phyloP scores from a whole-genome alignment of 305 asterid genomes.

The Fraxinus ornus region DNA sequence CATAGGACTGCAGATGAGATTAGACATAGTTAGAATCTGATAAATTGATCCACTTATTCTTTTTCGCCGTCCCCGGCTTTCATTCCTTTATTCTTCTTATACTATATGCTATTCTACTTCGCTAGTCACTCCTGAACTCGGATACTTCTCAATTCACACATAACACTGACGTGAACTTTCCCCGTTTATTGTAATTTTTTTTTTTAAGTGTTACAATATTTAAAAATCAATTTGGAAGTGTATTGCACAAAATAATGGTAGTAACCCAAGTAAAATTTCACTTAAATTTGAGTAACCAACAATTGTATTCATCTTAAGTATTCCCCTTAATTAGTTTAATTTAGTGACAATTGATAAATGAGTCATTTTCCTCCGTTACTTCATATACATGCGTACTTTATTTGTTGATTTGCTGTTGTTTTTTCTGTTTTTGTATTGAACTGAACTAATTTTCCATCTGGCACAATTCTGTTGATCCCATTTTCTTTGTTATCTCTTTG shows the following conservation, averaged over 20 bases:
- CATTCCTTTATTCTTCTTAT: too few relatives aligned
- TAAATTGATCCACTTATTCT: too few relatives aligned
- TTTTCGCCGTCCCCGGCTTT: too few relatives aligned
- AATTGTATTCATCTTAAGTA: neutral
- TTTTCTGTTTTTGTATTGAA: slow-evolving; percentile 27
- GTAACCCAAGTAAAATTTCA: neutral
- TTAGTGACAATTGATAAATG: neutral
- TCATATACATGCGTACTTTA: neutral
- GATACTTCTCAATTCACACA: neutral
- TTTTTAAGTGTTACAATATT: neutral
- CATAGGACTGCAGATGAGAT: too few relatives aligned
- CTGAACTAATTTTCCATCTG: slow-evolving; percentile 23
- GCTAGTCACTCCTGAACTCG: neutral
- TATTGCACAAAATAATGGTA: neutral
- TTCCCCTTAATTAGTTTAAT: neutral
- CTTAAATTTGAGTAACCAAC: neutral
- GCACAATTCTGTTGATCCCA: slow-evolving; percentile 47
- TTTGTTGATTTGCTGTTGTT: slow-evolving; percentile 1
- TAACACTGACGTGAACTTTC: neutral
- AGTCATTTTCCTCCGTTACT: neutral
- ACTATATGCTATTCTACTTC: too few relatives aligned
- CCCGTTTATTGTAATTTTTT: neutral
- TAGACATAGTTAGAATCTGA: too few relatives aligned
- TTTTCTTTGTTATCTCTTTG: slow-evolving; percentile 44
- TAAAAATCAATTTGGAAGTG: neutral